phyloP scores from a whole-genome alignment of 1,284 basidiomycete genomes.

The Naganishia sp. region DNA sequence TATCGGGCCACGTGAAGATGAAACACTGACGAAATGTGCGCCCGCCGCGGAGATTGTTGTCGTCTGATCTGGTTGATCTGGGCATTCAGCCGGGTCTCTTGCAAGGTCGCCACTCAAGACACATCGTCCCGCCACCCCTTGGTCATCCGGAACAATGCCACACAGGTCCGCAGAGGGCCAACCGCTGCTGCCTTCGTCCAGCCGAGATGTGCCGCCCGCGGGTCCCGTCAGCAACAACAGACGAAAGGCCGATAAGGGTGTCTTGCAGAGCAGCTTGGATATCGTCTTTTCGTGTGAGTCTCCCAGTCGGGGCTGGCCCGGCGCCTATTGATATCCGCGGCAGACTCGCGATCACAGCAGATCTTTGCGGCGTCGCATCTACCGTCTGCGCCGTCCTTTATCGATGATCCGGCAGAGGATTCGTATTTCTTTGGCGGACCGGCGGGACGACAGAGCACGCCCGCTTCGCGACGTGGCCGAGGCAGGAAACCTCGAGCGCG shows the following conservation, averaged over 20 bases:
- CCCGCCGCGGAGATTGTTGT: conserved; percentile 3
- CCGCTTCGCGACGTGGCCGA: conserved; percentile 1
- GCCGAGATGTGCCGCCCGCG: conserved; percentile 13
- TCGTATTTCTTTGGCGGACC: conserved; percentile 25
- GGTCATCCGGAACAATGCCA: too few relatives aligned
- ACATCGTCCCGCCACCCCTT: too few relatives aligned
- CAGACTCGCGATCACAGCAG: conserved; percentile 53
- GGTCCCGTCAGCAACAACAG: conserved; percentile 15
- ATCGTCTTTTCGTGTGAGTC: conserved; percentile 53
- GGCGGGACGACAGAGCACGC: conserved; percentile 19
- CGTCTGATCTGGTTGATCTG: background rate
- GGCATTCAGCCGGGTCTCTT: background rate
- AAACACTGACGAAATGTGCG: background rate
- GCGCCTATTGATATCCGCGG: background rate
- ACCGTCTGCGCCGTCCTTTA: conserved; percentile 50
- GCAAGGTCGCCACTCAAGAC: too few relatives aligned
- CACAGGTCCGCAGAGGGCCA: conserved; percentile 19
- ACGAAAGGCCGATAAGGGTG: conserved; percentile 32
- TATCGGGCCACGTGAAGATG: conserved; percentile 4
- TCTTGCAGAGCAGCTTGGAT: conserved; percentile 50
- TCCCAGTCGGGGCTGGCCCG: background rate
- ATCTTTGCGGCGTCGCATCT: conserved; percentile 44
- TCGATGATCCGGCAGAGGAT: conserved; percentile 37
- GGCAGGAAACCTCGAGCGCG: background rate
- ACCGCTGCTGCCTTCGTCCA: conserved; percentile 22